phyloP scores from a whole-genome alignment of 108 stramenopile genomes.

The Nannochloropsis granulata region DNA sequence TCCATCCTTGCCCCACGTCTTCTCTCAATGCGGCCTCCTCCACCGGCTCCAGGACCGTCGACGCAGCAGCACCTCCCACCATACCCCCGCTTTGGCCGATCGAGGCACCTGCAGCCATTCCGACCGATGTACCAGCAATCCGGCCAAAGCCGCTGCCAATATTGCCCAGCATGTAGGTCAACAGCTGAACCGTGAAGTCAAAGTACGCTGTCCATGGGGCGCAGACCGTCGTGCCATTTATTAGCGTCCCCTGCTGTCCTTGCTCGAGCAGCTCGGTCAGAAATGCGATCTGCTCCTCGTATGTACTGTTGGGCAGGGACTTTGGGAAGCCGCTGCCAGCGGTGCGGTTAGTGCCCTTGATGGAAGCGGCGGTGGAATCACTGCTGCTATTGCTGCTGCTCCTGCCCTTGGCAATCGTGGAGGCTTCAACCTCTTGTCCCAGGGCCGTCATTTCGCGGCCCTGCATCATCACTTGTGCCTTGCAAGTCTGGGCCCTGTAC shows the following conservation, averaged over 20 bases:
- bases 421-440: no score
- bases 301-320: neutral
- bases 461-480: neutral
- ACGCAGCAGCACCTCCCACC: neutral
- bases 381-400: neutral
- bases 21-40: neutral
- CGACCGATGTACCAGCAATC: neutral
- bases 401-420: neutral
- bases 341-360: neutral
- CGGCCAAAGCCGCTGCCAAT: neutral
- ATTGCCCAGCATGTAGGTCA: neutral
- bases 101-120: neutral
- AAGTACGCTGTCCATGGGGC: neutral
- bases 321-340: neutral
- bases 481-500: neutral
- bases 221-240: neutral
- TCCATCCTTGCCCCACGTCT: neutral
- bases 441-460: no score
- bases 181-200: neutral
- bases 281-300: neutral
- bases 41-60: neutral
- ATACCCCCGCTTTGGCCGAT: neutral
- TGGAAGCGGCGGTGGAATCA: neutral
- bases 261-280: neutral
- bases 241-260: neutral